Base-by-base conservation (phyloP, 2,329 filamentous ascomycete species). In the Talaromyces sp. region DNA sequence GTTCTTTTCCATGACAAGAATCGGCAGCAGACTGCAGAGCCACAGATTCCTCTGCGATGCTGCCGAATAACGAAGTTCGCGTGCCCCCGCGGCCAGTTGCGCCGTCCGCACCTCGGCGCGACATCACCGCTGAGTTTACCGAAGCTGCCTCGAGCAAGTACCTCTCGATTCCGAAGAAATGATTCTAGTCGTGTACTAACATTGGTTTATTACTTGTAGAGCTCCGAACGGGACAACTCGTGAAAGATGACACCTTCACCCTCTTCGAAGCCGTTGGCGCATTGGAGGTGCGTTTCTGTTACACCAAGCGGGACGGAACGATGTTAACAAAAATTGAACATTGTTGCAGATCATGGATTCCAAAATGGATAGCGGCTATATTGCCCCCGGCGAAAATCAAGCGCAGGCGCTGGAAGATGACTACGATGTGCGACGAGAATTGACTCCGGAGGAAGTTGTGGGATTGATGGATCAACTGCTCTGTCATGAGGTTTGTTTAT, bases 321-420 rank as follows among this genome's bases (percentile, higher is more conserved):
- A 45, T 27, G 48, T 65, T 67, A 50, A 68, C 48, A 19, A 47
- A 40, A 13, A 32, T 13, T 35, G 24, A 49, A 19, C 17, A 20
- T 33, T 46, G 17, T 6, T 24, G 30, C 65, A 99, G 94, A 96
- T 99, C 64, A 97, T 97, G 90, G 94, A 99, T 68, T 87, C 90
- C 1, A 99, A 97, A 75, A 99, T 99, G 94, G 94, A 99, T 73
- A 97, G 91, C 68, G 94, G 94, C 24, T 91, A 88, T 60, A 79
- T 95, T 6, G 81, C 85, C 17, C 84, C 88, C 7, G 89, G 87
- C 27, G 90, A 96, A 66, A 71, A 65, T 41, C 60, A 68, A 35
- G 66, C 64, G 52, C 58, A 72, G 52, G 85, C 86, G n/a, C 82
- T 93, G 30, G 90, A 96, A 54, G 88, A 93, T 58, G 82, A 89